These are phyloP conservation scores for Podosphaera leucotricha DNA, from an alignment of 2,329 filamentous ascomycete genomes.

Conservation along the genomic window DNA sequence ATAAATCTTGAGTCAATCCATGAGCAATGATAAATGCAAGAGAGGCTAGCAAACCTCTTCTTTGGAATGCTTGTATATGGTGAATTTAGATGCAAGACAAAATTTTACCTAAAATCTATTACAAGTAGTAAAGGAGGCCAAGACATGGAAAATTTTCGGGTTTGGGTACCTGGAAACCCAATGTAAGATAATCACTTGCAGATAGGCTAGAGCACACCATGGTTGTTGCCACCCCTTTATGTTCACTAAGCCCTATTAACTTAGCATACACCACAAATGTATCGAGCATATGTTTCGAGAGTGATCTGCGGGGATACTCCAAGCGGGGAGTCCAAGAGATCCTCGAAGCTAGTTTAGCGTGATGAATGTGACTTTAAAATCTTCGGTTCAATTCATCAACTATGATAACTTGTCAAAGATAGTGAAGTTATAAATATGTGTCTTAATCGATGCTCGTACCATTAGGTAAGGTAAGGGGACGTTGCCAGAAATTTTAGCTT, in stretches of 20 bases:
- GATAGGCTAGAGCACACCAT: neutral
- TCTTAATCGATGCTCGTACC: no score
- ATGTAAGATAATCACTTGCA: neutral
- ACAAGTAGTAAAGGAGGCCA: neutral
- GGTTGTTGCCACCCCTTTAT: neutral
- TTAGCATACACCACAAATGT: neutral
- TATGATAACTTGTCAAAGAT: no score
- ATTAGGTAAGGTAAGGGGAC: no score
- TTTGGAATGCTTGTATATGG: no score
- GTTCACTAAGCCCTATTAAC: neutral
- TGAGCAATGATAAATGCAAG: no score
- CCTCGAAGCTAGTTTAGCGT: neutral
- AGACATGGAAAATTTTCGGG: neutral
- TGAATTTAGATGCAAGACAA: neutral
- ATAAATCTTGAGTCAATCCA: no score
- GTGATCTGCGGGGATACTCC: neutral
- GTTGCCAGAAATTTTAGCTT: no score
- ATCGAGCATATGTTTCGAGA: neutral
- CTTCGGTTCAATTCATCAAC: no score
- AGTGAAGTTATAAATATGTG: no score
- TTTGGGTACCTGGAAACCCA: neutral
- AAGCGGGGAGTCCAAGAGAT: neutral
- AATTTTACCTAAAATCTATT: neutral
- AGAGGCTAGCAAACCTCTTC: no score
- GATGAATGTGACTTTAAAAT: no score